phyloP scores from a whole-genome alignment of 257 asterid genomes.

The Nicotiana otophora region DNA sequence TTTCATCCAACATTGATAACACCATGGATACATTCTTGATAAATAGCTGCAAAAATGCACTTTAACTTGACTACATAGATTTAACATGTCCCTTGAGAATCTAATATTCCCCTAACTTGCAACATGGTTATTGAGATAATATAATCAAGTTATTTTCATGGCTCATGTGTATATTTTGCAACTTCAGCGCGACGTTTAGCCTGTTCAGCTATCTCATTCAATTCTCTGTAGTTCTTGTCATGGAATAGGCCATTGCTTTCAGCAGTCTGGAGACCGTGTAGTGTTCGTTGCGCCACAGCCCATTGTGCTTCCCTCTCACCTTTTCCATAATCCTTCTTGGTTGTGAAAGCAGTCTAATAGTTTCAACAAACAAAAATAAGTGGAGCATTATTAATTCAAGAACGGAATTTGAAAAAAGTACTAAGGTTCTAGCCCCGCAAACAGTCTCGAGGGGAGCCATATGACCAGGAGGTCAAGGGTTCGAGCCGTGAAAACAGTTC shows the following conservation, averaged over 20 bases:
- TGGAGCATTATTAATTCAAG: background rate
- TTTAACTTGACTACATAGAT: no score
- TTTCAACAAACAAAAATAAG: background rate
- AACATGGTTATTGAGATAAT: background rate
- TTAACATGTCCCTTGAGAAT: slow-evolving; percentile 38
- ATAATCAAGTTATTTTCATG: background rate
- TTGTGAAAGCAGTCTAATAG: slow-evolving; percentile 44
- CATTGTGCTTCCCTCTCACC: slow-evolving; percentile 57
- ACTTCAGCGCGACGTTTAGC: slow-evolving; percentile 49
- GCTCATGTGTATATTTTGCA: slow-evolving; percentile 28
- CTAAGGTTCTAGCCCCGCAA: no score
- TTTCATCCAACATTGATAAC: background rate
- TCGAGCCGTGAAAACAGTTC: no score
- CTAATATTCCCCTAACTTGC: slow-evolving; percentile 33
- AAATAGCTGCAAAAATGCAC: slow-evolving; percentile 1
- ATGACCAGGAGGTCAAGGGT: no score
- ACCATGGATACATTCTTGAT: background rate
- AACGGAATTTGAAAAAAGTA: background rate
- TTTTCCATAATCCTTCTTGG: slow-evolving; percentile 40
- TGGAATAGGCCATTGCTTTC: slow-evolving; percentile 12
- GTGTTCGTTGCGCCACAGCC: slow-evolving; percentile 50
- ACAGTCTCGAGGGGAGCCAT: no score
- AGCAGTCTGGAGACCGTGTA: slow-evolving; percentile 37
- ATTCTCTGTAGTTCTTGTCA: slow-evolving; percentile 34
- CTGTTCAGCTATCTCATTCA: slow-evolving; percentile 49